These are phyloP conservation scores for Irpex lacteus DNA, from an alignment of 1,284 basidiomycete species.

Conservation along the genomic window DNA sequence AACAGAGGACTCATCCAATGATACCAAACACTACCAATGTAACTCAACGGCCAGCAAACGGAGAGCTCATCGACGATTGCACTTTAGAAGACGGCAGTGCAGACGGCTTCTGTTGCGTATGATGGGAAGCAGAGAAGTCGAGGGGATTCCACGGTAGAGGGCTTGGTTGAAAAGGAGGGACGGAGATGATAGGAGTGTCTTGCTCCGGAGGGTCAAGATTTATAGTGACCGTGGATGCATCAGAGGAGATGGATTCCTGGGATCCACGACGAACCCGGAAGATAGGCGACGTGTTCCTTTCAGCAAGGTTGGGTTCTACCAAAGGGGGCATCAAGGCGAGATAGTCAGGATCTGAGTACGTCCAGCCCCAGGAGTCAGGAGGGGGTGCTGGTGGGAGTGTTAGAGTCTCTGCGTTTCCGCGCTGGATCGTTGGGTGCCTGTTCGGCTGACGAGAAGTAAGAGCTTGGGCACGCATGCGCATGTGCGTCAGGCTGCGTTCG, in stretches of 20 bases:
- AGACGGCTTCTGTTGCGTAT: not conserved
- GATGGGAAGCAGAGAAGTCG: slow-evolving; percentile 4
- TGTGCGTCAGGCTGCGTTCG: slow-evolving; percentile 25
- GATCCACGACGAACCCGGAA: not conserved
- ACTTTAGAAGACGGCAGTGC: not conserved
- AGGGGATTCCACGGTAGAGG: slow-evolving; percentile 9
- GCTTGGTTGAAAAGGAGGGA: slow-evolving; percentile 7
- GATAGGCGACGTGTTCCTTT: not conserved
- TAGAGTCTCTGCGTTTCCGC: not conserved
- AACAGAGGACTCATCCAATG: not conserved
- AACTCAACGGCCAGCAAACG: not conserved
- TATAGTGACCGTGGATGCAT: not conserved
- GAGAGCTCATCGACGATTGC: not conserved
- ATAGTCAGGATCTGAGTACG: not conserved
- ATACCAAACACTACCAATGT: not conserved
- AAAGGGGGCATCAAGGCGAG: not conserved
- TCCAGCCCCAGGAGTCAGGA: not conserved
- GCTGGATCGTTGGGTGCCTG: not conserved
- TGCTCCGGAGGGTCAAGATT: not conserved
- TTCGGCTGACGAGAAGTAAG: slow-evolving; percentile 9
- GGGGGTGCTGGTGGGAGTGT: slow-evolving; percentile 7
- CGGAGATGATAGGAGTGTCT: not conserved
- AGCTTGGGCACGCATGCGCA: slow-evolving; percentile 25
- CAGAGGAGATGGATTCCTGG: not conserved
- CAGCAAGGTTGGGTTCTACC: not conserved